phyloP scores from a whole-genome alignment of 106 monocot species.

The Apostasia shenzhenica region DNA sequence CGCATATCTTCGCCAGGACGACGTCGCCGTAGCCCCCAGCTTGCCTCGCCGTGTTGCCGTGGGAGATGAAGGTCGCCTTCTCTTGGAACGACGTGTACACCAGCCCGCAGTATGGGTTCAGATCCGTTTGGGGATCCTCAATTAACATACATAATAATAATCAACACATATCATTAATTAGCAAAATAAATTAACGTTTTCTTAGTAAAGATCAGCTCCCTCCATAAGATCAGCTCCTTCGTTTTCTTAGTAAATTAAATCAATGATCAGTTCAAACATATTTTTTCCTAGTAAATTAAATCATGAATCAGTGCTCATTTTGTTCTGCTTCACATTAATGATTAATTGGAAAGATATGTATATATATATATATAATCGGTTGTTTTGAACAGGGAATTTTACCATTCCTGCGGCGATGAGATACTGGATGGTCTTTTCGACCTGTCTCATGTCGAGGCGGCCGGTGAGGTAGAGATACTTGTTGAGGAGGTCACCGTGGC shows the following conservation, averaged over 20 bases:
- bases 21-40: slow-evolving; percentile 9
- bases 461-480: slow-evolving; percentile 14
- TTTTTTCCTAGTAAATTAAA: neutral
- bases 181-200: too few relatives aligned
- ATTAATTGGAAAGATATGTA: neutral
- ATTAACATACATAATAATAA: neutral
- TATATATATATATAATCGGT: neutral
- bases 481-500: slow-evolving; percentile 21
- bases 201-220: too few relatives aligned
- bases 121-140: neutral
- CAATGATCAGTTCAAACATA: neutral
- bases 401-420: slow-evolving; percentile 16
- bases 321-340: neutral
- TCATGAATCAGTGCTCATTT: neutral
- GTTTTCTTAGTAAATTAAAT: neutral
- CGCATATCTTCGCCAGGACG: slow-evolving; percentile 10
- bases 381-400: neutral
- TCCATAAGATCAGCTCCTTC: too few relatives aligned
- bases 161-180: neutral
- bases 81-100: slow-evolving; percentile 22
- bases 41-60: slow-evolving; percentile 14
- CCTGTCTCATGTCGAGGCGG: slow-evolving; percentile 5
- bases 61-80: slow-evolving; percentile 19
- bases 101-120: slow-evolving; percentile 8
- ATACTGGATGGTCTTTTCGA: slow-evolving; percentile 22